Percentiles rank a stretch among this genome's conserved stretches.
Conservation (phyloP, 2,329 filamentous ascomycete genomes). For the Neonectria magnoliae region DNA sequence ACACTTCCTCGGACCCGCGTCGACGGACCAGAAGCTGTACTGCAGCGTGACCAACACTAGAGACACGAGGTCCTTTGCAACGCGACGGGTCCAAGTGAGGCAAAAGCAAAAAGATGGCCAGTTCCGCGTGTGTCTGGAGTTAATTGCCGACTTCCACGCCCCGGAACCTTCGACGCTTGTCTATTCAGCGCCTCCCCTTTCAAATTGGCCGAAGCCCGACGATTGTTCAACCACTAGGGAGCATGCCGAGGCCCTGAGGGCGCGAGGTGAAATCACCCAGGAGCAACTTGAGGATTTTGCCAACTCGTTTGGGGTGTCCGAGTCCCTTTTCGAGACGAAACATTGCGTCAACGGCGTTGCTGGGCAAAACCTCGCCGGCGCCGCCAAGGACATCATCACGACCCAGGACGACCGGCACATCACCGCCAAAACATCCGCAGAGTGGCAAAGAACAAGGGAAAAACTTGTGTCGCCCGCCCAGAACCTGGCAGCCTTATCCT, state of each 20-base stretch:
- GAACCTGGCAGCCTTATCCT: conserved; percentile 52
- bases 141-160: conserved; percentile 59
- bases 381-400: conserved; percentile 53
- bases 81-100: conserved; percentile 55
- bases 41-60: conserved; percentile 51
- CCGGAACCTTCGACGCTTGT: conserved; percentile 49
- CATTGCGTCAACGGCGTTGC: conserved; percentile 53
- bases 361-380: conserved; percentile 55
- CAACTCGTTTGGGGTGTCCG: conserved; percentile 44
- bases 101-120: conserved; percentile 52
- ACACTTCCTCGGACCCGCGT: conserved; percentile 58
- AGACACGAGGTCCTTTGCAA: conserved; percentile 59
- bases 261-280: conserved; percentile 38
- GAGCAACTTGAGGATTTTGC: conserved; percentile 36
- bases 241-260: conserved; percentile 27
- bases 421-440: conserved; percentile 50
- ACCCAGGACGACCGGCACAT: conserved; percentile 44
- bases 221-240: conserved; percentile 33
- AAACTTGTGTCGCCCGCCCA: conserved; percentile 41
- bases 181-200: conserved; percentile 51
- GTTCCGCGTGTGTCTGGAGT: conserved; percentile 52
- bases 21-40: conserved; percentile 50
- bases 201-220: conserved; percentile 43
- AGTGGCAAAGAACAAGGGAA: conserved; percentile 51
- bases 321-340: conserved; percentile 48